Evolutionary conservation across 2,329 filamentous ascomycete species (phyloP), one percentile per base, ranked within the genome.

Genomic region (Pleoardoris graminearum): DNA sequence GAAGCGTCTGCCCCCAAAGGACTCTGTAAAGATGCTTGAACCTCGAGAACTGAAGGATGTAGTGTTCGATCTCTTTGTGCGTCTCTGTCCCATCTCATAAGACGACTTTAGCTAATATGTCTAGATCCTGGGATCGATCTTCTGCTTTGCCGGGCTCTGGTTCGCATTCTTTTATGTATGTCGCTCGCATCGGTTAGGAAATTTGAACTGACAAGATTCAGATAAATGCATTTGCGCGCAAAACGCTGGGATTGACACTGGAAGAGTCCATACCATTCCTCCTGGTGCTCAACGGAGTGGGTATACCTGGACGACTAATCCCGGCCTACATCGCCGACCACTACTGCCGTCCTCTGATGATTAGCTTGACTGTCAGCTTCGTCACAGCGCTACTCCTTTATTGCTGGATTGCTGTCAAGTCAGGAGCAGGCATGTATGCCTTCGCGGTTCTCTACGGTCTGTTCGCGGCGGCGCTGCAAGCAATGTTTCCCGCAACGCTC

Each of bases 381-480:
- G 62, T 72, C 4, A 65, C 72, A 12, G 76, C 76, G 14, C 42
- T 79, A 0, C 69, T 78, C 17, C 63, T 81, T 16, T 76, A 79
- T 49, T 66, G 65, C 45, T 80, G 76, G 76, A 71, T 75, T 11
- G 68, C 71, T 11, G 72, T 77, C 1, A 60, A 58, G 14, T 70
- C 67, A 0, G 60, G 64, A 0, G 66, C 68, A 0, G 74, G 75
- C 3, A 72, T 76, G 50, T 71, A 79, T 30, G 69, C 66, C 0
- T 78, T 81, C 48, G 72, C 74, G 17, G 63, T 76, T 2, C 54
- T 79, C 42, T 80, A 78, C 53, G 79, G 79, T 5, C 77, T 81
- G 54, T 76, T 77, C 48, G 75, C 77, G 1, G 77, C 77, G 6
- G 74, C 70, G 3, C 22, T 44, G 8, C 41, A 44, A 22, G 27